Percentiles rank a stretch among this genome's conserved stretches.
Conservation (phyloP, 1,139 yeast species). For the Eremothecium cymbalariae region DNA sequence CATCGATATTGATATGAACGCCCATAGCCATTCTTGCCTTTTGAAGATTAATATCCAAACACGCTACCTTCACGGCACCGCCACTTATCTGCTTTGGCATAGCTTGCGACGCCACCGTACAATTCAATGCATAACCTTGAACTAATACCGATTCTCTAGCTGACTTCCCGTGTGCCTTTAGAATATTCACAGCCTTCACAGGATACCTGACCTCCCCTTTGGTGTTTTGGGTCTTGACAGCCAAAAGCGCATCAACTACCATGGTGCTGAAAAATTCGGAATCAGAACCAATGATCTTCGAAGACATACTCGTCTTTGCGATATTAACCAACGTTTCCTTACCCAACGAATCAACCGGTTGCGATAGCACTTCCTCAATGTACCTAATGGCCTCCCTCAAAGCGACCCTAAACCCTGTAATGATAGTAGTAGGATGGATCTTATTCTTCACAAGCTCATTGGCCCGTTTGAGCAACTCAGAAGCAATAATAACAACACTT, state of each 20-base stretch:
- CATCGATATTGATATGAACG: slow-evolving; percentile 92
- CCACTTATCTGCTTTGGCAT: slow-evolving; percentile 75
- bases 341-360: slow-evolving; percentile 73
- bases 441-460: slow-evolving; percentile 88
- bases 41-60: slow-evolving; percentile 88
- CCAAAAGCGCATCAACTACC: slow-evolving; percentile 93
- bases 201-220: slow-evolving; percentile 92
- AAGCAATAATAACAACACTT: slow-evolving; percentile 92
- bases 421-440: slow-evolving; percentile 95
- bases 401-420: slow-evolving; percentile 92
- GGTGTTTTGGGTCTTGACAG: slow-evolving; percentile 83
- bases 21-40: slow-evolving; percentile 98
- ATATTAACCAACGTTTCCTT: slow-evolving; percentile 76
- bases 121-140: slow-evolving; percentile 91
- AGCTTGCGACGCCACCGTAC: slow-evolving; percentile 97
- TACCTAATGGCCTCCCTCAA: slow-evolving; percentile 85
- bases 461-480: slow-evolving; percentile 86
- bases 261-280: slow-evolving; percentile 80
- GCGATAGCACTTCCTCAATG: slow-evolving; percentile 76
- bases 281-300: slow-evolving; percentile 94
- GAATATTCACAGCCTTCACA: slow-evolving; percentile 90
- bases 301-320: slow-evolving; percentile 95
- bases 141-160: slow-evolving; percentile 78
- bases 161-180: slow-evolving; percentile 96
- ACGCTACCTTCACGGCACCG: slow-evolving; percentile 60